A percentile compares a stretch with the other conserved stretches of the same genome.
phyloP scores from a whole-genome alignment of 352 stramenopile genomes.

The Poterioochromonas sp. region DNA sequence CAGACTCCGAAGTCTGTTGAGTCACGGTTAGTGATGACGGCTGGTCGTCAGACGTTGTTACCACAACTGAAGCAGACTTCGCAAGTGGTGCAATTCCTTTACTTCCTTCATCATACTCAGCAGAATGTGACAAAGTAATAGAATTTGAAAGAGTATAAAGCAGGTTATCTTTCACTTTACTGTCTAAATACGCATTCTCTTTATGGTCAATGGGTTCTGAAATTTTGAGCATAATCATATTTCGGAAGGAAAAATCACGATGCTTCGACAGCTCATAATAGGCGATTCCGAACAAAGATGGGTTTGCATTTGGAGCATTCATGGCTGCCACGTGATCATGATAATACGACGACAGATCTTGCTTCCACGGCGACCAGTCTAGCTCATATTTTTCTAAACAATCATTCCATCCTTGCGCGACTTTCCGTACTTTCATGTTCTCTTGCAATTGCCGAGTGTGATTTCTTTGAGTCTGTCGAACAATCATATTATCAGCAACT shows the following conservation, averaged over 20 bases:
- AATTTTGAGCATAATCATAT: not conserved
- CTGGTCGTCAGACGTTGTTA: conserved; percentile 10
- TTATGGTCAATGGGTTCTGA: conserved; percentile 18
- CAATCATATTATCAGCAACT: conserved; percentile 15
- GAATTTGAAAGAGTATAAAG: not conserved
- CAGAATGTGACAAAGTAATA: conserved; percentile 15
- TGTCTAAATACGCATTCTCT: conserved; percentile 26
- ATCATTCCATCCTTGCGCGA: conserved; percentile 23
- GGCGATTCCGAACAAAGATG: conserved; percentile 2
- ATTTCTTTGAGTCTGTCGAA: not conserved
- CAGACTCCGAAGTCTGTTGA: too few species aligned
- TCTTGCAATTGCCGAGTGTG: not conserved
- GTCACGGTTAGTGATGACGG: too few species aligned
- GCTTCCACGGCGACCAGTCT: conserved; percentile 24
- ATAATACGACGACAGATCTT: conserved; percentile 6
- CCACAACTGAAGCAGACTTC: conserved; percentile 10
- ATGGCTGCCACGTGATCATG: conserved; percentile 8
- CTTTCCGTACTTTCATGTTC: conserved; percentile 14
- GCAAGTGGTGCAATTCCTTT: conserved; percentile 11
- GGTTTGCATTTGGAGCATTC: conserved; percentile 11
- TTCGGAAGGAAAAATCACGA: not conserved
- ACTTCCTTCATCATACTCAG: conserved; percentile 13
- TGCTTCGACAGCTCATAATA: conserved; percentile 18
- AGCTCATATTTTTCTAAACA: conserved; percentile 27
- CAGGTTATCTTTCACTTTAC: conserved; percentile 23